Conservation (phyloP, 345 rosid species). For the Populus simonii region DNA sequence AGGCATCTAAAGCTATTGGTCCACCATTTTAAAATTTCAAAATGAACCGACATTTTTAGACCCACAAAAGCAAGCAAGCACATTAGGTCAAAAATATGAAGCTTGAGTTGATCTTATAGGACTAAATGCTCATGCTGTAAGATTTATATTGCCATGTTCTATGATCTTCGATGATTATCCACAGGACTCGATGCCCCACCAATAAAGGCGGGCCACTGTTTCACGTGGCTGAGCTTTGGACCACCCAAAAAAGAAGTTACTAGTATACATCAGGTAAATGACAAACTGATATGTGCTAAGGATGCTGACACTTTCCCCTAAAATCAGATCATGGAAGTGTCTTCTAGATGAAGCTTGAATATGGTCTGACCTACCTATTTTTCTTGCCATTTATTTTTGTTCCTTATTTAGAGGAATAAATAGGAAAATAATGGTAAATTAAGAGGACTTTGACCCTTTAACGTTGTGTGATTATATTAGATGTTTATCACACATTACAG, state of each 20-base stretch:
- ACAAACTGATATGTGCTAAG: too few species aligned
- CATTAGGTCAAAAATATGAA: background rate
- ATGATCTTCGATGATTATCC: background rate
- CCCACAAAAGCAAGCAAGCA: background rate
- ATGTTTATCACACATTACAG: background rate
- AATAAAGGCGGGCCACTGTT: background rate
- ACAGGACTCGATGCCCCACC: background rate
- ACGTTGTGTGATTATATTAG: background rate
- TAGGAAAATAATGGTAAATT: background rate
- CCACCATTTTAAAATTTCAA: background rate
- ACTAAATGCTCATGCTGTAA: background rate
- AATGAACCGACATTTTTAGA: background rate
- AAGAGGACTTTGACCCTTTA: background rate
- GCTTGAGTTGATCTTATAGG: background rate
- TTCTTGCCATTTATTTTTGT: background rate
- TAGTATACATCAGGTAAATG: background rate
- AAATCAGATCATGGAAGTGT: background rate
- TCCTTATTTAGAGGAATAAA: background rate
- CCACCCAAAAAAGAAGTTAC: background rate
- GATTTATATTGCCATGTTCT: background rate
- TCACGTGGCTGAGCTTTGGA: background rate
- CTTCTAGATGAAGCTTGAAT: background rate
- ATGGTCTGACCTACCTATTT: background rate
- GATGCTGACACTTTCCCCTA: background rate
- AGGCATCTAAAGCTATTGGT: background rate